phyloP scores from a whole-genome alignment of 306 rosid species.

The Pueraria montana region DNA sequence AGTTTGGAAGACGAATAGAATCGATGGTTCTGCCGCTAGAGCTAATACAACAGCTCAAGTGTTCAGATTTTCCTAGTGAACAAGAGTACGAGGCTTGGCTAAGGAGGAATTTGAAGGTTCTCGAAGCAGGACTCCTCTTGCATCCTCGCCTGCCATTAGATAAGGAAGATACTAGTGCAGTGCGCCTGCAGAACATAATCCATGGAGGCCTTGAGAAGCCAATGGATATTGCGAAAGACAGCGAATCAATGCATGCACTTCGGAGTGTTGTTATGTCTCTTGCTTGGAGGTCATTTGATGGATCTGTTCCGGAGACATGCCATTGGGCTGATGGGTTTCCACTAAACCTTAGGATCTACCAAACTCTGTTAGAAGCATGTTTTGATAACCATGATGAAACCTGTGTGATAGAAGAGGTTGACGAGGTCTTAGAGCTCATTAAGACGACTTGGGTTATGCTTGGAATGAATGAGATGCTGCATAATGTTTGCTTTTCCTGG shows the following conservation, averaged over 20 bases:
- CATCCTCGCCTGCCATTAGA: conserved; percentile 70
- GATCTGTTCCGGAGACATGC: conserved; percentile 62
- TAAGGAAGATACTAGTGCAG: conserved; percentile 55
- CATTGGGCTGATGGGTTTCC: conserved; percentile 96
- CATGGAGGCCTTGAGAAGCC: conserved; percentile 66
- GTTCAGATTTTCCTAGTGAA: conserved; percentile 71
- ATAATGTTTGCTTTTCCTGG: conserved; percentile 79
- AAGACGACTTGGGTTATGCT: conserved; percentile 86
- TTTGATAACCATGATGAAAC: conserved; percentile 75
- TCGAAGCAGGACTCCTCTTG: conserved; percentile 77
- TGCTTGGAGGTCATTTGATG: conserved; percentile 71
- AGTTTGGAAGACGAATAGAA: conserved; percentile 80
- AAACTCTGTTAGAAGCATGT: conserved; percentile 78
- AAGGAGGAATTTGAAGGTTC: conserved; percentile 73
- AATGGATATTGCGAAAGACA: conserved; percentile 61
- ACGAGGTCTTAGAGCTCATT: conserved; percentile 78
- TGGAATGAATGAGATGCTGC: conserved; percentile 78
- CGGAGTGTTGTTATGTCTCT: conserved; percentile 69
- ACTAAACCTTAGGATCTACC: conserved; percentile 78
- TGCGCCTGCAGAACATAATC: conserved; percentile 60
- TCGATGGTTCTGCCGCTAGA: conserved; percentile 83
- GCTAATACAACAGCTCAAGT: conserved; percentile 75
- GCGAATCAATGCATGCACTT: conserved; percentile 66
- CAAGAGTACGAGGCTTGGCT: conserved; percentile 83
- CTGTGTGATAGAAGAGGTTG: conserved; percentile 78